Conservation (phyloP, 345 rosid species). For the Salix purpurea region DNA sequence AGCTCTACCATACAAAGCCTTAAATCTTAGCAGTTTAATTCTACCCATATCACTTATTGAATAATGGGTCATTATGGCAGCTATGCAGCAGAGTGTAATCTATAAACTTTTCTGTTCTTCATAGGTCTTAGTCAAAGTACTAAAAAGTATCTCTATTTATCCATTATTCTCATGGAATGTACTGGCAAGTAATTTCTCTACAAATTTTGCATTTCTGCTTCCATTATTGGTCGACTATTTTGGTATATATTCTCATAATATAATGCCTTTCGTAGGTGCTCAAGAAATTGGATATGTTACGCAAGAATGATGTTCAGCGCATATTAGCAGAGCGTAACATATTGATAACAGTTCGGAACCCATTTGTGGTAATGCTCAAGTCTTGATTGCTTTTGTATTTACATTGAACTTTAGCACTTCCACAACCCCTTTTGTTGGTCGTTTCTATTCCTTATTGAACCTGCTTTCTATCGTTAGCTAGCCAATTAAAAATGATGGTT, state of each 20-base stretch:
- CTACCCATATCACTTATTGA: too few relatives aligned
- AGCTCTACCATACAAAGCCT: too few relatives aligned
- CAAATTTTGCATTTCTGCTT: not conserved
- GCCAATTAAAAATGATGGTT: not conserved
- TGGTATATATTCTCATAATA: constrained; percentile 4
- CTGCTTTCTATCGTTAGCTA: not conserved
- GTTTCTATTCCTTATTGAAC: not conserved
- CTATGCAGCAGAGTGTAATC: not conserved
- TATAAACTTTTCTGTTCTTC: not conserved
- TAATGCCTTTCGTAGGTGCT: constrained; percentile 46
- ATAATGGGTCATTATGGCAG: too few relatives aligned
- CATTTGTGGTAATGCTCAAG: constrained; percentile 63
- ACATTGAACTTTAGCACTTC: not conserved
- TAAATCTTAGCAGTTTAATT: too few relatives aligned
- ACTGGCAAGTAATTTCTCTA: not conserved
- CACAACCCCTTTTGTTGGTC: not conserved
- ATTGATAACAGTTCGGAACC: constrained; percentile 73
- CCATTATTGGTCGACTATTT: constrained; percentile 1
- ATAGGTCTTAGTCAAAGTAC: not conserved
- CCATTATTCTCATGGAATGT: not conserved
- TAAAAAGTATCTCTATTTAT: too few relatives aligned
- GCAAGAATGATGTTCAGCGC: constrained; percentile 72
- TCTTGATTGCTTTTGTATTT: constrained; percentile 5
- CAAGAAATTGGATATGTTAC: constrained; percentile 74
- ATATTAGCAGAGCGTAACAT: constrained; percentile 80